A percentile compares a stretch with the other conserved stretches of the same genome.
Evolutionary conservation across 345 rosid genomes (phyloP).

Genomic region (Dovyalis caffra): DNA sequence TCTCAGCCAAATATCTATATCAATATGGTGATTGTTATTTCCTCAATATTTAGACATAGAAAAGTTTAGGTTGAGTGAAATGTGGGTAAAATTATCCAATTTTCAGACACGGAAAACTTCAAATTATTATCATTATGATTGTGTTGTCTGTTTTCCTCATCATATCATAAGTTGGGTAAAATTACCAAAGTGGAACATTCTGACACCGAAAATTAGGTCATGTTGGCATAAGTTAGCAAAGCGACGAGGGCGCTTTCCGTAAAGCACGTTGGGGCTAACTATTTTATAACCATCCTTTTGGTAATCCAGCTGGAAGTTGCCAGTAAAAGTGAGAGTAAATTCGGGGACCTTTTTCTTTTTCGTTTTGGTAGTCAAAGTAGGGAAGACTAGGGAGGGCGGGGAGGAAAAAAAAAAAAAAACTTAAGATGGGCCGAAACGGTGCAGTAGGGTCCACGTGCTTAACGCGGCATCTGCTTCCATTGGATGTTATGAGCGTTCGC

Average conservation of each 20-base stretch:
- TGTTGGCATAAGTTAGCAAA: conserved; percentile 4
- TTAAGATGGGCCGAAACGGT: conserved; percentile 15
- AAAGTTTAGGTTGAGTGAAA: no score
- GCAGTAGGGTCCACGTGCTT: conserved; percentile 23
- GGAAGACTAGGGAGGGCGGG: background rate
- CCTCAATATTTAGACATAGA: no score
- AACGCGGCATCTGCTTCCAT: conserved; percentile 7
- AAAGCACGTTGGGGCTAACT: background rate
- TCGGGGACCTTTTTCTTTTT: background rate
- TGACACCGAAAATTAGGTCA: conserved; percentile 8
- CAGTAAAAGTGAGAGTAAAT: background rate
- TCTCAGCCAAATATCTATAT: no score
- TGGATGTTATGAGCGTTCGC: background rate
- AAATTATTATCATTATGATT: no score
- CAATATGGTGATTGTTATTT: no score
- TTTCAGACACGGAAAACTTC: no score
- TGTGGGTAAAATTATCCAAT: no score
- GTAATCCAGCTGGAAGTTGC: conserved; percentile 12
- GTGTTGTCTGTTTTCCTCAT: background rate
- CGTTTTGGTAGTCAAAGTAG: conserved; percentile 14
- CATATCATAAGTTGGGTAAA: background rate
- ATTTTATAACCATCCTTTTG: conserved; percentile 6
- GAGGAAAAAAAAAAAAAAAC: background rate
- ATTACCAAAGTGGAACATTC: conserved; percentile 9
- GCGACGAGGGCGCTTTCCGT: conserved; percentile 14